phyloP scores from a whole-genome alignment of 2,329 filamentous ascomycete species.

The Meredithiella fracta region DNA sequence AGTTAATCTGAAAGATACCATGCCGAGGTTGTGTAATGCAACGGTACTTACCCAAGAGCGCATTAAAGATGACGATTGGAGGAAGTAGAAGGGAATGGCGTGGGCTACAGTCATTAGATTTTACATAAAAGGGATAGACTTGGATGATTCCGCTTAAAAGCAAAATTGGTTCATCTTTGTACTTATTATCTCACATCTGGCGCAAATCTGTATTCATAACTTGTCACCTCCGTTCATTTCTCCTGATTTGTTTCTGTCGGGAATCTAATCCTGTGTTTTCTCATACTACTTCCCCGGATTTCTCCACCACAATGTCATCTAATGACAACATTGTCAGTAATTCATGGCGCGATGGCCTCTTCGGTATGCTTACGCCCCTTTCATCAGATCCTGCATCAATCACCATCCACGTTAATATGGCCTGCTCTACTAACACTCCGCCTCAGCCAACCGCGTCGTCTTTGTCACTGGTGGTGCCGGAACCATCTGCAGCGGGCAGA shows the following conservation, averaged over 20 bases:
- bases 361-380: constrained; percentile 38
- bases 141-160: too few species aligned
- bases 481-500: constrained; percentile 86
- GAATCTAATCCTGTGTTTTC: too few species aligned
- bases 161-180: too few species aligned
- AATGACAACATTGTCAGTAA: constrained; percentile 63
- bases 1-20: neutral
- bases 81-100: neutral
- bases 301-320: constrained; percentile 43
- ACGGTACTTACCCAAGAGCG: neutral
- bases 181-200: too few species aligned
- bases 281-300: neutral
- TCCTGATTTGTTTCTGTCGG: too few species aligned
- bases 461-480: constrained; percentile 93
- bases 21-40: neutral
- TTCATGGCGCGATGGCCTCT: constrained; percentile 76
- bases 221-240: too few species aligned
- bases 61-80: neutral
- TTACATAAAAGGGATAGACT: too few species aligned
- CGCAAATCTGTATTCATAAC: too few species aligned
- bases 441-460: constrained; percentile 63
- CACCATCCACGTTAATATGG: neutral
- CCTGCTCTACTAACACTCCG: neutral
- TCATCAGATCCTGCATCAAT: neutral
- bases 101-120: too few species aligned